Percentiles rank a stretch among this genome's conserved stretches.
Evolutionary conservation across 1,139 yeast genomes (phyloP).

Genomic region (Saccharomyces uvarum): DNA sequence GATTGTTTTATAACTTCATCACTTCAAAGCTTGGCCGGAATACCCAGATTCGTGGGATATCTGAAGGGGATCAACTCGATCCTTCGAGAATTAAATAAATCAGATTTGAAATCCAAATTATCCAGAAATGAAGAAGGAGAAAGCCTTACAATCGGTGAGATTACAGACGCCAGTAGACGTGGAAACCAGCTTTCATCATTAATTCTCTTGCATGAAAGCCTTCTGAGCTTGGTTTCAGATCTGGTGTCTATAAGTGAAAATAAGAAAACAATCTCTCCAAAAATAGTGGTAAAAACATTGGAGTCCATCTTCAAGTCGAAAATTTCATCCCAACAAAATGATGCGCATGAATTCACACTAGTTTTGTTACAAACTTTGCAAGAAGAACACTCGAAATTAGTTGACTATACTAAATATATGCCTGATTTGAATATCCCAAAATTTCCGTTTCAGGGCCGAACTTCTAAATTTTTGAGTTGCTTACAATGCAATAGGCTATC

Average conservation of each 20-base stretch:
- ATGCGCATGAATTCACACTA: constrained; percentile 88
- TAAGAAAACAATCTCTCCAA: constrained; percentile 56
- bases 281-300: constrained; percentile 67
- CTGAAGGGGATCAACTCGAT: constrained; percentile 40
- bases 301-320: constrained; percentile 73
- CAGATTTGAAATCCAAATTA: not conserved
- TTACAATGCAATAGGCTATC: constrained; percentile 58
- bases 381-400: constrained; percentile 41
- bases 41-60: constrained; percentile 57
- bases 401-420: constrained; percentile 22
- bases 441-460: constrained; percentile 68
- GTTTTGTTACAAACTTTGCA: constrained; percentile 71
- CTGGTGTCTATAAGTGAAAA: constrained; percentile 55
- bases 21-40: constrained; percentile 71
- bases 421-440: constrained; percentile 37
- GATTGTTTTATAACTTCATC: constrained; percentile 94
- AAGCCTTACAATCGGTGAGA: not conserved
- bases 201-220: constrained; percentile 7
- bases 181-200: not conserved
- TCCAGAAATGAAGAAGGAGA: not conserved
- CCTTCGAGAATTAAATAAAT: constrained; percentile 3
- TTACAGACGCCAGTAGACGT: not conserved
- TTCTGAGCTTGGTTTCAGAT: constrained; percentile 8
- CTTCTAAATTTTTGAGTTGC: constrained; percentile 63
- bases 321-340: constrained; percentile 80